A percentile compares a stretch with the other conserved stretches of the same genome.
Evolutionary conservation across 805 yeast species (phyloP).

Genomic region (Ogataea degrootiae): DNA sequence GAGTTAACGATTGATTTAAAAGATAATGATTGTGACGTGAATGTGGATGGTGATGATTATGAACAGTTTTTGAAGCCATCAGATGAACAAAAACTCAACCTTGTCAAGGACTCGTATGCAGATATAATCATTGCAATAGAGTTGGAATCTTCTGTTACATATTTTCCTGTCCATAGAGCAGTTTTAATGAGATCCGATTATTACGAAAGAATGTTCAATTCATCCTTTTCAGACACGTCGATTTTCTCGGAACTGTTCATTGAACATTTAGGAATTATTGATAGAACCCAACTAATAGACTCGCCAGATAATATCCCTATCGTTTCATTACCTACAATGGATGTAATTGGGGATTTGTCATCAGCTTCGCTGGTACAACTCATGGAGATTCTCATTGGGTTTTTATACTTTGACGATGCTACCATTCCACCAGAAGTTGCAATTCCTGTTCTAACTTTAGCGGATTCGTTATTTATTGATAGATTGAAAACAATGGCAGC

Average conservation of each 20-base stretch:
- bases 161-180: conserved; percentile 63
- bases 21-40: neutral
- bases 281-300: conserved; percentile 8
- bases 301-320: conserved; percentile 17
- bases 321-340: conserved; percentile 15
- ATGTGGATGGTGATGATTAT: neutral
- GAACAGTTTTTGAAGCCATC: conserved; percentile 12
- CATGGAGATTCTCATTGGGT: conserved; percentile 45
- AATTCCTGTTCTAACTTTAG: conserved; percentile 51
- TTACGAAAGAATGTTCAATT: conserved; percentile 57
- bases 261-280: conserved; percentile 15
- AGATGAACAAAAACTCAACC: conserved; percentile 17
- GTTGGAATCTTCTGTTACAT: conserved; percentile 21
- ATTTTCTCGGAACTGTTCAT: conserved; percentile 13
- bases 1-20: conserved; percentile 3
- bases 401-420: conserved; percentile 56
- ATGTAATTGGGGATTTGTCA: conserved; percentile 4
- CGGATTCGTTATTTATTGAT: conserved; percentile 59
- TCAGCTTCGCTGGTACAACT: conserved; percentile 5
- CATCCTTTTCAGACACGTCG: conserved; percentile 33
- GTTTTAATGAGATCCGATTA: conserved; percentile 59
- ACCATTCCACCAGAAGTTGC: conserved; percentile 46
- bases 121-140: conserved; percentile 43
- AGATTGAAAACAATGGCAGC: conserved; percentile 63
- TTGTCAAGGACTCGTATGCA: conserved; percentile 32